Evolutionary conservation across 2,329 filamentous ascomycete genomes (phyloP), one percentile per base, ranked within the genome.

Genomic region (Diaporthe capsici): DNA sequence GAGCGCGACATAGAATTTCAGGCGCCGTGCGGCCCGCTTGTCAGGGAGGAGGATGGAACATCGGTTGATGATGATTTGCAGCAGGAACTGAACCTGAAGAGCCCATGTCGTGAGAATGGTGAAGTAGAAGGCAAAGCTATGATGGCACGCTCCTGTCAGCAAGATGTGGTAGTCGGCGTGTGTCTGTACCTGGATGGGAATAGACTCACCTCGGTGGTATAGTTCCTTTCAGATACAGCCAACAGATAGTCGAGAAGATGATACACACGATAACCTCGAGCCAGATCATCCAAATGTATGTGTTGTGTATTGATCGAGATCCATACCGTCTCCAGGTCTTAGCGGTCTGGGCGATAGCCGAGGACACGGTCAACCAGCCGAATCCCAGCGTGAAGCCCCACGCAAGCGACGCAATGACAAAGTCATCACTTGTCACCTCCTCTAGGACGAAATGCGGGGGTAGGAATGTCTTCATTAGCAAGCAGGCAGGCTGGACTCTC

Each of bases 21-120:
- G 31, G n/a, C 47, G 44, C 25, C 75, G 60, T 1, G 84, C 83
- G 15, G 82, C 84, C 0, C 77, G 80, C 1, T 82, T 83, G 51
- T 87, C 80, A 0, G 84, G 82, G 37, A 88, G 82, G 8, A 90
- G 82, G 0, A 90, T 81, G 0, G 84, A 83, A 3, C 89, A 86
- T 13, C 89, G 86, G 76, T 90, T 90, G 76, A 90, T 85, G 76
- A 90, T 90, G n/a, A 73, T 73, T 22, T 73, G 71, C 8, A 73
- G 47, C 9, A 73, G 44, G 20, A 73, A 73, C n/a, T 73, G 71
- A 53, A 73, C 71, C 42, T 73, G 71, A 15, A 73, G 31, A 22
- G 71, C 71, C 71, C 71, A 73, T 39, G 42, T 63, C 9, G 71
- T 65, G 25, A 73, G 44, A 20, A 73, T 73, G 34, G 71, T 44